These are phyloP conservation scores for Bipolaris oryzae DNA, from an alignment of 2,329 filamentous ascomycete genomes.

Conservation along the genomic window DNA sequence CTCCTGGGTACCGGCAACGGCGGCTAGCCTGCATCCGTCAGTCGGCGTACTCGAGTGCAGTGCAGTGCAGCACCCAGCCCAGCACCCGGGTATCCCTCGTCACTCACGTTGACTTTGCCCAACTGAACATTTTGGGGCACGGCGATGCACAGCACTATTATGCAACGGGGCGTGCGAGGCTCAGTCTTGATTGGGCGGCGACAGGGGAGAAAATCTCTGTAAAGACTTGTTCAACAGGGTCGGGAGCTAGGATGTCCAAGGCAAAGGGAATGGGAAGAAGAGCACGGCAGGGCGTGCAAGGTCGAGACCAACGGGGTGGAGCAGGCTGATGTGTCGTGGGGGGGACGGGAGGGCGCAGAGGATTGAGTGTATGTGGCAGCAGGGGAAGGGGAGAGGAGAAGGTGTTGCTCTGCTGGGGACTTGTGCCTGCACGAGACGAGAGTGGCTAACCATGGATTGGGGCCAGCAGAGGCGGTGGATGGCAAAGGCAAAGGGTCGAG, in stretches of 20 bases:
- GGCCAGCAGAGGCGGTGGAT: neutral
- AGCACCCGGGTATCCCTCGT: constrained; percentile 10
- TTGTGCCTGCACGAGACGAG: neutral
- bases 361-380: neutral
- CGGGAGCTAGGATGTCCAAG: constrained; percentile 30
- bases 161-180: constrained; percentile 35
- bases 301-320: constrained; percentile 1
- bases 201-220: constrained; percentile 38
- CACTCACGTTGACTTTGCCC: constrained; percentile 88
- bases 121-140: constrained; percentile 75
- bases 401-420: neutral
- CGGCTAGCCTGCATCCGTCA: constrained; percentile 58
- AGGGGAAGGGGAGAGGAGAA: neutral
- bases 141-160: constrained; percentile 32
- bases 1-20: constrained; percentile 94
- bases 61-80: constrained; percentile 17
- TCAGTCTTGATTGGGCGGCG: constrained; percentile 30
- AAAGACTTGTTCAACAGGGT: constrained; percentile 32
- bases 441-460: neutral
- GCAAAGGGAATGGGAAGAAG: too few species aligned
- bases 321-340: neutral
- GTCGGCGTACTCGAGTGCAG: constrained; percentile 19
- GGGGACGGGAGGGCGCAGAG: neutral
- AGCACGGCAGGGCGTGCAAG: constrained; percentile 23
- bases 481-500: neutral